Evolutionary conservation across 2,329 filamentous ascomycete genomes (phyloP).

Genomic region (Colletotrichum trifolii): DNA sequence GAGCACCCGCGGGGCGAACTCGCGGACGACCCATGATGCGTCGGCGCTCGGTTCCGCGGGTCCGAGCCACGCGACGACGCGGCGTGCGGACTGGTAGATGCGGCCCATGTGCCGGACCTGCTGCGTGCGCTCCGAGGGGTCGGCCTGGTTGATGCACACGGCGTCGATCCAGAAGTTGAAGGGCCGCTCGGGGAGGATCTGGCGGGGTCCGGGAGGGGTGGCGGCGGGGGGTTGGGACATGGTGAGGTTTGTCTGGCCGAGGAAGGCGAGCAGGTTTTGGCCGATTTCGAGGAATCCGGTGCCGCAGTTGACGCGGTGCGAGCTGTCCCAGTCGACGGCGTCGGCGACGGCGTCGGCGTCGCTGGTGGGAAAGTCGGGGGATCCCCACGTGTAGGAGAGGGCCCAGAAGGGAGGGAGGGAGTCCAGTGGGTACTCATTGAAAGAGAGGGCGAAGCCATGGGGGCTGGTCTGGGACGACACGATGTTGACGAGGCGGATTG

Average conservation of each 20-base stretch:
- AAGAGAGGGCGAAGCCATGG: conserved; percentile 4
- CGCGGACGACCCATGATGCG: conserved; percentile 33
- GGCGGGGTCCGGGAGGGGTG: neutral
- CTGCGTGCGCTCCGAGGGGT: conserved; percentile 27
- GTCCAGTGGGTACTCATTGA: neutral
- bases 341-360: neutral
- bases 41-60: conserved; percentile 22
- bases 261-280: conserved; percentile 16
- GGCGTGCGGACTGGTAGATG: conserved; percentile 34
- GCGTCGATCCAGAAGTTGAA: conserved; percentile 38
- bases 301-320: conserved; percentile 6
- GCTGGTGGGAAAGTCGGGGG: conserved; percentile 1
- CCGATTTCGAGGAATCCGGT: neutral
- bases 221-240: neutral
- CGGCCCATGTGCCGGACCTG: conserved; percentile 40
- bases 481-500: conserved; percentile 19
- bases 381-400: conserved; percentile 21
- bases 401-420: conserved; percentile 11
- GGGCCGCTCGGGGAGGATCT: neutral
- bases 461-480: neutral
- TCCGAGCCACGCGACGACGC: conserved; percentile 24
- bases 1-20: conserved; percentile 16
- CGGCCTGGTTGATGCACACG: conserved; percentile 38
- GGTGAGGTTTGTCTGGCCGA: conserved; percentile 3
- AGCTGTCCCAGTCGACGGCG: neutral